A percentile compares a stretch with the other conserved stretches of the same genome.
Conservation (phyloP, 306 rosid species). For the Vicia sativa region DNA sequence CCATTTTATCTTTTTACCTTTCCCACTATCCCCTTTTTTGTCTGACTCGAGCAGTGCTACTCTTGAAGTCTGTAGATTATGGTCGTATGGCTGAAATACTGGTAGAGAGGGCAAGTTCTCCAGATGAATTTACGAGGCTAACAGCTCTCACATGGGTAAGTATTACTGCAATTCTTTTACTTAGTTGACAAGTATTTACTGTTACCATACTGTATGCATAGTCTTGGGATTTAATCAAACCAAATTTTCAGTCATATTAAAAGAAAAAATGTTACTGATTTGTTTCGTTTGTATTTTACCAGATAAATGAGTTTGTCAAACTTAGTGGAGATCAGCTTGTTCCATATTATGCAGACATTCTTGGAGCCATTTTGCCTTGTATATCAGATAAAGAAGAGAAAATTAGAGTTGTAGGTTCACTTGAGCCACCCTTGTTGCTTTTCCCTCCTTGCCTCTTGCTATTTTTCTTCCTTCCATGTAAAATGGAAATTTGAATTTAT, state of each 20-base stretch:
- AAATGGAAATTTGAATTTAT: constrained; percentile 29
- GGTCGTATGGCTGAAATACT: constrained; percentile 99
- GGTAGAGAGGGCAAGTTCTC: constrained; percentile 90
- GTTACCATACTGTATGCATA: constrained; percentile 16
- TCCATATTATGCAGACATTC: constrained; percentile 93
- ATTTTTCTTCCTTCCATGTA: constrained; percentile 17
- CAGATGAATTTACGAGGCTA: constrained; percentile 92
- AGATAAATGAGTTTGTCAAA: constrained; percentile 95
- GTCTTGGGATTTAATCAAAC: constrained; percentile 5
- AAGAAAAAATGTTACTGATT: constrained; percentile 13
- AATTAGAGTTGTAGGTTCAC: constrained; percentile 85
- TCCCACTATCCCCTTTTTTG: constrained; percentile 38
- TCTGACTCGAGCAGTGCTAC: constrained; percentile 99
- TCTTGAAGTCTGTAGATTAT: constrained; percentile 99
- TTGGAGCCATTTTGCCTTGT: constrained; percentile 96
- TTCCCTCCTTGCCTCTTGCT: background rate
- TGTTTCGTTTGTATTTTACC: constrained; percentile 37
- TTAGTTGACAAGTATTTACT: constrained; percentile 11
- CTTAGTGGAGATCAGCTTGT: constrained; percentile 99
- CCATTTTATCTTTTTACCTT: constrained; percentile 23
- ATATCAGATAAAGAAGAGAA: constrained; percentile 99
- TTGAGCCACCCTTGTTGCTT: constrained; percentile 25
- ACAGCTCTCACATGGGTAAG: constrained; percentile 97
- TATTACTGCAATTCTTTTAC: constrained; percentile 31
- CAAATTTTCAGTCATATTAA: constrained; percentile 1